These are phyloP conservation scores for Neofusicoccum kwambonambiense DNA, from an alignment of 2,329 filamentous ascomycete species.

Conservation along the genomic window DNA sequence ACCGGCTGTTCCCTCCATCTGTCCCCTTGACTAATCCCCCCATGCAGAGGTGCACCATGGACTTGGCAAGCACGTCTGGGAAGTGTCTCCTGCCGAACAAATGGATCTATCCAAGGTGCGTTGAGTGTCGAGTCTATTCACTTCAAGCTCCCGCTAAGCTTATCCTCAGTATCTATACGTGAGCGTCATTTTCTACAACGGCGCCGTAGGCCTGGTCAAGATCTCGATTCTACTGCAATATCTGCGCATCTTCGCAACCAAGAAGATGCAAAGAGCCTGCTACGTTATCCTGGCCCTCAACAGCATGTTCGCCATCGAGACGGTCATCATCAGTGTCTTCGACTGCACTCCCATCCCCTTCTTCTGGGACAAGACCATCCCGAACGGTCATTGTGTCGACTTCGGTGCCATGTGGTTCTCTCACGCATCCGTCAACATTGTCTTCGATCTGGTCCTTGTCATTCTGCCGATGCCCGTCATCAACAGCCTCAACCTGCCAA, in stretches of 20 bases:
- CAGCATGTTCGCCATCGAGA: constrained; percentile 23
- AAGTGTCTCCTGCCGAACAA: not conserved
- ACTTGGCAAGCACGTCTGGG: constrained; percentile 2
- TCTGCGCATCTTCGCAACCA: constrained; percentile 31
- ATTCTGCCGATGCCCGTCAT: constrained; percentile 34
- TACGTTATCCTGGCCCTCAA: constrained; percentile 28
- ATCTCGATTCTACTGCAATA: constrained; percentile 37
- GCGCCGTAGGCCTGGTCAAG: constrained; percentile 33
- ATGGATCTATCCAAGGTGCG: not conserved
- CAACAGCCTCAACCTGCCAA: constrained; percentile 28
- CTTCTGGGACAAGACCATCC: constrained; percentile 27
- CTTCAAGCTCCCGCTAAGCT: not conserved
- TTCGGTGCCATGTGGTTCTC: constrained; percentile 30
- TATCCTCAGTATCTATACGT: constrained; percentile 27
- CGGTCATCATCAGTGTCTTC: constrained; percentile 29
- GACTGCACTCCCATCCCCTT: constrained; percentile 30
- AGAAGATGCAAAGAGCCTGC: constrained; percentile 25
- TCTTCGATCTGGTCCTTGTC: constrained; percentile 29
- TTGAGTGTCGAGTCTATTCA: not conserved
- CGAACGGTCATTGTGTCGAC: constrained; percentile 24
- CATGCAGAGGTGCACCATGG: constrained; percentile 2
- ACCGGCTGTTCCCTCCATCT: not conserved
- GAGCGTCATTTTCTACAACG: constrained; percentile 32
- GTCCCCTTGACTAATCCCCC: not conserved
- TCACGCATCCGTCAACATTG: constrained; percentile 35